Base-by-base conservation (phyloP, 2,329 filamentous ascomycete species). In the Ambrosiella beaveri region DNA sequence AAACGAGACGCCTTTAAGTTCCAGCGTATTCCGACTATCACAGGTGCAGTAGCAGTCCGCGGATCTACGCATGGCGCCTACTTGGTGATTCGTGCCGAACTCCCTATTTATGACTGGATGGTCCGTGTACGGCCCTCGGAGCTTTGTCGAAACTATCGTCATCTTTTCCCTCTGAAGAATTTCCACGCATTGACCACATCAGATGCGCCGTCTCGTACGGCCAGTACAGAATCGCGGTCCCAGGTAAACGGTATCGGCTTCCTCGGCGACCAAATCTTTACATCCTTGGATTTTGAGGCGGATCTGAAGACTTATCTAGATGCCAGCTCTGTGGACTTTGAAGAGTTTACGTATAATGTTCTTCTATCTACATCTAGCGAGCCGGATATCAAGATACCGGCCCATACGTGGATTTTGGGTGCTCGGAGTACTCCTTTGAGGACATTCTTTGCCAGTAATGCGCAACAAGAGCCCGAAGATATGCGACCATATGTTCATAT, bases 31-130 rank as follows among this genome's bases (percentile, higher is more conserved):
- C 85, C 93, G 0, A 89, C 86, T 47, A 79, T 98, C 58, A 95
- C 88, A 1, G 83, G 89, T 40, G 88, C 94, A 12, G 78, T 85
- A 38, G 83, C 84, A 2, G 90, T 97, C 7, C 79, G 89, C 63
- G 91, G 89, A 64, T 97, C 93, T 39, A 80, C 85, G 0, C 95
- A 87, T 69, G 93, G 93, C 3, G 87, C 91, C 0, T 97, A 91
- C 72, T 86, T 88, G 39, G 89, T 88, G 2, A 79, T 95, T 51
- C 82, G 93, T 52, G 85, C 85, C 65, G 90, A 96, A 64, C 88
- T 83, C 62, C 82, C 90, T 65, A 82, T 95, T 36, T 87, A 90
- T 58, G 82, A 80, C 56, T 81, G 85, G 41, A 75, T 80, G 62
- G 81, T 95, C 41, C 71, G 74, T 8, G 76, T 95, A 38, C 75